Base-by-base conservation (phyloP, 2,329 filamentous ascomycete genomes). In the Nemania abortiva region DNA sequence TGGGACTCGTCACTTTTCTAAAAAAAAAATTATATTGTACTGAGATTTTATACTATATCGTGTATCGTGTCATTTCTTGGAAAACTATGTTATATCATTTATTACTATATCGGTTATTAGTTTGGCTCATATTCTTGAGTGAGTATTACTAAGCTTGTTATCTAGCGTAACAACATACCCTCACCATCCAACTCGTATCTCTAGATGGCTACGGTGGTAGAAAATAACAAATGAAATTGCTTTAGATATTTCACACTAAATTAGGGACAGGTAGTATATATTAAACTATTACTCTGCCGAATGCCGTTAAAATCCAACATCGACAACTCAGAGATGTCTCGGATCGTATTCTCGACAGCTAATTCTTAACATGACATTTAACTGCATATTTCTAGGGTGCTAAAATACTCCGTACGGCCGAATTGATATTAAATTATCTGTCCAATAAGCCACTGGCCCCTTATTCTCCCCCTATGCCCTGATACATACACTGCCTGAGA, bases 281-380 rank as follows among this genome's bases (percentile, higher is more conserved):
- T 47, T 20, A 47, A 47, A 47, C 7, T 55, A 22, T 10, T 22
- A 20, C 18, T 22, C 6, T 34, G 22, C 11, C 3, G 22, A 39
- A 57, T n/a, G 10, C 24, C 6, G n/a, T 45, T 57, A 34, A 20
- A 22, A n/a, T 24, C 20, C 3, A 63, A 22, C 18, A 60, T 45
- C 63, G 50, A 49, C 37, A 58, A 49, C 24, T 50, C 34, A 56
- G 24, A 22, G 24, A 63, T 69, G 56, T 70, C 62, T 66, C 54
- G 50, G 62, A 47, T 52, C 39, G 20, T 34, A 34, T 37, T 54
- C 22, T 18, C 2, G 24, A 27, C 24, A 27, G 24, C 24, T 5
- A 27, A 27, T 27, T 27, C 24, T 5, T 27, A 27, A 27, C 24
- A 27, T 27, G 24, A 5, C 5, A 27, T 2, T 27, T 27, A 5